phyloP scores from a whole-genome alignment of 176 grass and related monocot genomes.

The Calamus simplicifolius region DNA sequence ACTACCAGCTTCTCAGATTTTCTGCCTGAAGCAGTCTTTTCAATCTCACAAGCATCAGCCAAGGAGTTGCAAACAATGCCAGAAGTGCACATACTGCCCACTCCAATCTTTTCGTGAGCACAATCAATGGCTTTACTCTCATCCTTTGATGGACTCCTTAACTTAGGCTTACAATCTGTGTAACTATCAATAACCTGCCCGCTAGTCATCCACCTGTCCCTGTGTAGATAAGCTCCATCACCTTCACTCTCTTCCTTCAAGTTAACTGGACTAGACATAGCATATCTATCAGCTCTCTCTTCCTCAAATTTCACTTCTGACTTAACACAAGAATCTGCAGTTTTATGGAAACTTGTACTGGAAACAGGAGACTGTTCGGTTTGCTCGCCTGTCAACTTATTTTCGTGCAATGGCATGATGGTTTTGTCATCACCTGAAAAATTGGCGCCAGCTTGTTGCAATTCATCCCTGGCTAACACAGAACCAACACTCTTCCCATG shows the following conservation, averaged over 20 bases:
- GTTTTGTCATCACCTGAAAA: background rate
- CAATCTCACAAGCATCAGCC: slow-evolving; percentile 5
- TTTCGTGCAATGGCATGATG: slow-evolving; percentile 8
- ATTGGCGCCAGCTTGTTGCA: background rate
- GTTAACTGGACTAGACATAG: slow-evolving; percentile 12
- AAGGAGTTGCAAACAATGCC: slow-evolving; percentile 1
- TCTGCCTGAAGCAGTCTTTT: slow-evolving; percentile 1
- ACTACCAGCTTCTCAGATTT: slow-evolving; percentile 10
- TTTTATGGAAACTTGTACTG: slow-evolving; percentile 14
- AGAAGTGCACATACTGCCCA: background rate
- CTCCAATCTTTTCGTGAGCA: background rate
- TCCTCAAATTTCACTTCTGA: slow-evolving; percentile 24
- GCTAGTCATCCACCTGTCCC: slow-evolving; percentile 1
- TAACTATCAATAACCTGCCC: background rate
- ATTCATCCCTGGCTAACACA: slow-evolving; percentile 28
- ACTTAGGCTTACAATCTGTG: slow-evolving; percentile 1
- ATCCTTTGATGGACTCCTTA: slow-evolving; percentile 1
- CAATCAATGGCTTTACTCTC: slow-evolving; percentile 8
- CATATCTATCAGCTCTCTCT: slow-evolving; percentile 1
- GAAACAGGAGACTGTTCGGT: slow-evolving; percentile 2
- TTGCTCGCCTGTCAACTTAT: background rate
- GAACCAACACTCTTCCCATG: slow-evolving; percentile 20
- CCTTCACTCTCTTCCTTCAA: slow-evolving; percentile 15
- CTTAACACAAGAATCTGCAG: slow-evolving; percentile 7
- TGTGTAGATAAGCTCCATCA: background rate